Conservation (phyloP, 495 filamentous ascomycete species). For the Talaromyces ruber region DNA sequence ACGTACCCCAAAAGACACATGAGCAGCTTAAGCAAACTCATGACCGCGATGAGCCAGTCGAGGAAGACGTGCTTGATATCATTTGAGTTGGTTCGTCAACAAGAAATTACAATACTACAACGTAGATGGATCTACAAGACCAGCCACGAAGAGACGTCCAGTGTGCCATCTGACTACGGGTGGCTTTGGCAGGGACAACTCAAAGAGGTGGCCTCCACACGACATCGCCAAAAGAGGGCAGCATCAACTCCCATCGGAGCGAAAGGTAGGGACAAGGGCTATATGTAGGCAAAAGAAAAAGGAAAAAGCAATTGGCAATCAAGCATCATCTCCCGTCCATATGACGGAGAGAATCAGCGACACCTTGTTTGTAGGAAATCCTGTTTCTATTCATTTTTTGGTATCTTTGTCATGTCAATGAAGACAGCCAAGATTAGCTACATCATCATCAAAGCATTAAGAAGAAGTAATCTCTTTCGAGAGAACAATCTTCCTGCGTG, state of each 20-base stretch:
- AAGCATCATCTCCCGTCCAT: slow-evolving; percentile 62
- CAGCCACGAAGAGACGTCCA: background rate
- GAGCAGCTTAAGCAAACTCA: slow-evolving; percentile 2
- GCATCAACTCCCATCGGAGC: background rate
- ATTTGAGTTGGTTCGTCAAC: slow-evolving; percentile 14
- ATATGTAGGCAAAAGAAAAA: background rate
- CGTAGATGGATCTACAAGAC: background rate
- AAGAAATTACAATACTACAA: background rate
- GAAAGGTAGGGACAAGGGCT: background rate
- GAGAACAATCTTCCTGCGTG: background rate
- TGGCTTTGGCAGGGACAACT: background rate
- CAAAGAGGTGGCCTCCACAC: background rate
- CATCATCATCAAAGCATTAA: slow-evolving; percentile 13
- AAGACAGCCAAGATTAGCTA: slow-evolving; percentile 25
- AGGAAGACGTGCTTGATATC: slow-evolving; percentile 28
- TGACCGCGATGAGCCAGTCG: slow-evolving; percentile 2
- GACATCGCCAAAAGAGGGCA: slow-evolving; percentile 14
- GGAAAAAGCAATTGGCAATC: slow-evolving; percentile 61
- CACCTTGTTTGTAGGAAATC: slow-evolving; percentile 67
- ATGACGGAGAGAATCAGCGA: slow-evolving; percentile 64
- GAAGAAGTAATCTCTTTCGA: background rate
- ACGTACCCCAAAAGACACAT: slow-evolving; percentile 20
- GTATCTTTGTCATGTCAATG: slow-evolving; percentile 18
- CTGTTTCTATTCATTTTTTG: slow-evolving; percentile 40
- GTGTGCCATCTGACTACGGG: background rate